phyloP scores from a whole-genome alignment of 805 yeast species.

The Starmerella vaccinii region DNA sequence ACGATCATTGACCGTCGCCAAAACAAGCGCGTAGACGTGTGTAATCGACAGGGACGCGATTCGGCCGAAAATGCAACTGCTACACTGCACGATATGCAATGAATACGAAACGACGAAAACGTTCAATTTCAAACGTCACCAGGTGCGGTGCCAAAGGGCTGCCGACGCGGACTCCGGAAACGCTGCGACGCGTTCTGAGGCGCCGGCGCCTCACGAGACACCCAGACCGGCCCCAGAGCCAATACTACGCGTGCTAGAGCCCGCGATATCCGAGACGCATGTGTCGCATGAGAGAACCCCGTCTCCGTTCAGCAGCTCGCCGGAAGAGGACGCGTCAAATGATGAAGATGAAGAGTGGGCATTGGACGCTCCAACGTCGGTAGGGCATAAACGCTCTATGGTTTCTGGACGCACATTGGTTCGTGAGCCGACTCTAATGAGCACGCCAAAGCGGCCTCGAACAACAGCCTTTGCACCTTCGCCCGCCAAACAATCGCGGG shows the following conservation, averaged over 20 bases:
- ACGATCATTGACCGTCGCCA: too few species aligned
- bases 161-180: not conserved
- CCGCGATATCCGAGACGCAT: not conserved
- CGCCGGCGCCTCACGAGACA: not conserved
- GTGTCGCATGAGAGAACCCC: not conserved
- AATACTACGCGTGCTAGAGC: not conserved
- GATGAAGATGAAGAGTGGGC: not conserved
- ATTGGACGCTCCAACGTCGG: too few species aligned
- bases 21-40: too few species aligned
- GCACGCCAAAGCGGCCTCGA: conserved; percentile 1
- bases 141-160: not conserved
- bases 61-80: not conserved
- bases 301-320: too few species aligned
- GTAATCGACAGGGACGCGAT: not conserved
- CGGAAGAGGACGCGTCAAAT: not conserved
- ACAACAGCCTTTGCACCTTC: not conserved
- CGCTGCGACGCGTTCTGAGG: not conserved
- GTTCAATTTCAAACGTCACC: conserved; percentile 10
- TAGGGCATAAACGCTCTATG: too few species aligned
- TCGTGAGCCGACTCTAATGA: not conserved
- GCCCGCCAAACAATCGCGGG: not conserved
- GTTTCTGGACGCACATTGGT: too few species aligned
- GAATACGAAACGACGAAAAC: conserved; percentile 2
- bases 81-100: conserved; percentile 1
- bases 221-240: not conserved